Conservation (phyloP, 2,329 filamentous ascomycete genomes). For the Botrytis deweyae region DNA sequence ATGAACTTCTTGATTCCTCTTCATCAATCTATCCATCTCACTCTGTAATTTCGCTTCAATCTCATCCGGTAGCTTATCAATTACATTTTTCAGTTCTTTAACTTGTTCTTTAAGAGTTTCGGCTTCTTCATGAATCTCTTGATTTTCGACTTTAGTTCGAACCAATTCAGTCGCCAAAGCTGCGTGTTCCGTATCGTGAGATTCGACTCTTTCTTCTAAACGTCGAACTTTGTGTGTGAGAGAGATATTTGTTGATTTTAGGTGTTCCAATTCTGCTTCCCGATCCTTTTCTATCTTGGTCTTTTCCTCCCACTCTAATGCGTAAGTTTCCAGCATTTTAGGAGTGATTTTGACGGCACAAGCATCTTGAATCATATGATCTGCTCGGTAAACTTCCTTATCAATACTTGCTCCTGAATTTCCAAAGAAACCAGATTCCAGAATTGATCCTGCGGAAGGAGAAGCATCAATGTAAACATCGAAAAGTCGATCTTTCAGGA, state of each 20-base stretch:
- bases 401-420: constrained; percentile 85
- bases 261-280: constrained; percentile 74
- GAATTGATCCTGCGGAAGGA: constrained; percentile 85
- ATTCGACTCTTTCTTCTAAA: constrained; percentile 84
- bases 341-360: constrained; percentile 83
- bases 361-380: constrained; percentile 89
- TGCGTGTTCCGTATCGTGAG: constrained; percentile 86
- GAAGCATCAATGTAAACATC: constrained; percentile 96
- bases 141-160: constrained; percentile 88
- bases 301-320: constrained; percentile 89
- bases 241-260: constrained; percentile 65
- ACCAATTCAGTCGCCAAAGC: constrained; percentile 89
- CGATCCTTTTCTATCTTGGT: constrained; percentile 77
- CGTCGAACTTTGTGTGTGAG: constrained; percentile 76
- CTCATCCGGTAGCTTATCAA: constrained; percentile 86
- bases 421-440: constrained; percentile 97
- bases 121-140: constrained; percentile 84
- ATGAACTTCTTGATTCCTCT: constrained; percentile 88
- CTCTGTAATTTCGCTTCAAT: constrained; percentile 77
- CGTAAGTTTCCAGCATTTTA: constrained; percentile 78
- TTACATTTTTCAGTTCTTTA: constrained; percentile 77
- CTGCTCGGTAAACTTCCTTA: constrained; percentile 93
- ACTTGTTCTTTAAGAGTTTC: constrained; percentile 85
- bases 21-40: constrained; percentile 90
- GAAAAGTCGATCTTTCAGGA: constrained; percentile 90